Base-by-base conservation (phyloP, 2,329 filamentous ascomycete species). In the Diaporthe nobilis region DNA sequence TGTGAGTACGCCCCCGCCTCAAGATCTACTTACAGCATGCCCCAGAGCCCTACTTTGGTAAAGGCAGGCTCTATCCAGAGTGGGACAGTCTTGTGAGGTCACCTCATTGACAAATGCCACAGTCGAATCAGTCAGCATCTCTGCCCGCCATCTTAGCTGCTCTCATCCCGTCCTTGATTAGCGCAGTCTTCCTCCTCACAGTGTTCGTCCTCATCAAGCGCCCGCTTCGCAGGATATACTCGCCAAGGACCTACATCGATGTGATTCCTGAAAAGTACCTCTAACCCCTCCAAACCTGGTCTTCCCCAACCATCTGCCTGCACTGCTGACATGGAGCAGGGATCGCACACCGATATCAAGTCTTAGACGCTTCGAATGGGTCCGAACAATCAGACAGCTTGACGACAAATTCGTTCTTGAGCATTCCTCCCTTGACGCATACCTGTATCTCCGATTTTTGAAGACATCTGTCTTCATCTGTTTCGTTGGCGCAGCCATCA, bases 361-460 rank as follows among this genome's bases (percentile, higher is more conserved):
- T 60, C 76, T 77, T 15, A 75, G 71, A 34, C 76, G 73, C n/a
- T 73, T 77, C 49, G 76, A 77, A 44, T 77, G 76, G 76, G 3
- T 77, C 44, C 73, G 73, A 5, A 77, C 76, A 12, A 28, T 77
- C 37, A 75, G 76, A 53, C 73, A 73, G 34, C 71, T 77, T 44
- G 72, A 77, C 57, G 76, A 77, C 65, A 77, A 74, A 25, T 76
- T 76, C 42, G 74, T 77, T 37, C 90, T 98, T 31, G 94, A 97
- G 81, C 95, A 98, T 86, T 95, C 96, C 82, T 97, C 95, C 0
- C 90, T 99, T 77, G 96, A 99, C 83, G 94, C 94, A 44, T 98
- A 96, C 84, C 92, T 98, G 71, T 95, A 97, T 83, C 88, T 98
- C 39, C 95, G 96, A 49, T 98, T 96, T 81, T 86, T 98, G 78